Evolutionary conservation across 2,329 filamentous ascomycete genomes (phyloP), one percentile per base, ranked within the genome.

Genomic region (Penicillium sp.): DNA sequence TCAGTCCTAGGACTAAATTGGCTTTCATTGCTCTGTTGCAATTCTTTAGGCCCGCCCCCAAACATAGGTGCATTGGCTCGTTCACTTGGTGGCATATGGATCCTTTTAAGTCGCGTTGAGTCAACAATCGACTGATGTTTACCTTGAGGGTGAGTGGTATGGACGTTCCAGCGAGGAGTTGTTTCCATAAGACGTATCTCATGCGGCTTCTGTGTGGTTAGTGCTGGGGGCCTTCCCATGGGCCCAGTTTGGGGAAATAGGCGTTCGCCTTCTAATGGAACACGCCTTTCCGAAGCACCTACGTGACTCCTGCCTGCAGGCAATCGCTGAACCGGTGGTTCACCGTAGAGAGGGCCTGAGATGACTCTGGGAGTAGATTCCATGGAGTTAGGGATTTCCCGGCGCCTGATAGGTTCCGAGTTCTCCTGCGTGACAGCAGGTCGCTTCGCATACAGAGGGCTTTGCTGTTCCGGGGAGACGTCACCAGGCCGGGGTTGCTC

Each of bases 41-140:
- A 51, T 20, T 68, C 61, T 23, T 62, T 67, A 9, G 68, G 68
- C 22, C 67, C 67, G 53, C 65, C 64, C 53, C 73, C 67, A 54
- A 73, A 74, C 11, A 73, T 54, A 53, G 71, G 69, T 23, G 57
- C 58, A 59, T 68, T 65, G 29, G 60, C 29, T 49, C 61, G 55
- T 40, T 64, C 56, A 49, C 51, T 31, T 53, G 60, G 54, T 33
- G 59, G 60, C 26, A 58, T 42, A 15, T 56, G 53, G 41, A 51
- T 50, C 41, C 60, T 66, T 54, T 64, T 61, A 40, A 55, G 45
- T 31, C 61, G 60, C 41, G 31, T 54, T 44, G 57, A 45, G 20
- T 58, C 62, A 58, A 63, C 62, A 41, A 66, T 61, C 49, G 65
- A 58, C 20, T 64, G 54, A 42, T 57, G 53, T 25, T 59, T 59